Conservation (phyloP, 257 asterid genomes). For the Solanum stenotomum region DNA sequence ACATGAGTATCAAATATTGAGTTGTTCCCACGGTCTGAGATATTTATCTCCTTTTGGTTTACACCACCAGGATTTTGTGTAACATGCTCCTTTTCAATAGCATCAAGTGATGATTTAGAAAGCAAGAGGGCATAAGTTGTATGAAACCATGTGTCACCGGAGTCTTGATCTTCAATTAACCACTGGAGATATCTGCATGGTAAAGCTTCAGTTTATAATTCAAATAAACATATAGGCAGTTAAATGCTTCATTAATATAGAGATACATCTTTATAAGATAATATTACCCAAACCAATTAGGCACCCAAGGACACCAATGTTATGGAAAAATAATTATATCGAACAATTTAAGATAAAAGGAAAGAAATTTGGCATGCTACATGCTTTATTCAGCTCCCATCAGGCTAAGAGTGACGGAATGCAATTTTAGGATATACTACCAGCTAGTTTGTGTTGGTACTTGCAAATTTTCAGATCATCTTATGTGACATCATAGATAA, state of each 20-base stretch:
- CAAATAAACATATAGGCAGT: neutral
- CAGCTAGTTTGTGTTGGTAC: neutral
- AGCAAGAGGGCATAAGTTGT: conserved; percentile 82
- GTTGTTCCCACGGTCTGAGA: conserved; percentile 24
- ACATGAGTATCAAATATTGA: conserved; percentile 66
- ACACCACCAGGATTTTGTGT: conserved; percentile 23
- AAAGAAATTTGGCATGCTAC: too few species aligned
- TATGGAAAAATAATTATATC: neutral
- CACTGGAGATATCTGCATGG: conserved; percentile 86
- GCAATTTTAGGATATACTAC: neutral
- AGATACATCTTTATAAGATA: neutral
- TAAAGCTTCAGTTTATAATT: neutral
- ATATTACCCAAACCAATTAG: neutral
- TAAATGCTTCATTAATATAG: neutral
- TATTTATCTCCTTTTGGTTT: conserved; percentile 18
- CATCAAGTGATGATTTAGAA: conserved; percentile 76
- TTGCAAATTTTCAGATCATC: neutral
- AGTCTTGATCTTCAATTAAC: conserved; percentile 90
- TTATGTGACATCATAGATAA: neutral
- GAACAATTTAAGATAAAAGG: too few species aligned
- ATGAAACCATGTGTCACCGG: conserved; percentile 68
- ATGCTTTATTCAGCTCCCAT: neutral
- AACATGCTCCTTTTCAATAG: conserved; percentile 39
- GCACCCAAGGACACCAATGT: neutral
- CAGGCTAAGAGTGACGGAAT: neutral